A percentile compares a stretch with the other conserved stretches of the same genome.
phyloP scores from a whole-genome alignment of 495 filamentous ascomycete genomes.

The Annulohypoxylon nitens region DNA sequence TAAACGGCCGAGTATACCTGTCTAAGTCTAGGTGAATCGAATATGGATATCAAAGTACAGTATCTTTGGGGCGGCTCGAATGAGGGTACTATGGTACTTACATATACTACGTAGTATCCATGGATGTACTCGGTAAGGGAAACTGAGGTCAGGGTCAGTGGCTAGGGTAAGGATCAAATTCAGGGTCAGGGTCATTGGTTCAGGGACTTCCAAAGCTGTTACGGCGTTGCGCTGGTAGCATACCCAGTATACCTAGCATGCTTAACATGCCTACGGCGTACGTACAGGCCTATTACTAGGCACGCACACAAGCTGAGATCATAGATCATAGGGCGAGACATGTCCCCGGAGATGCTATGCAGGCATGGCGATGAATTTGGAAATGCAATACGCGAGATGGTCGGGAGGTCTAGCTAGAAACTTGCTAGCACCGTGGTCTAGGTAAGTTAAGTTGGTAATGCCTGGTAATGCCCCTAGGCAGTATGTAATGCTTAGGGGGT shows the following conservation, averaged over 20 bases:
- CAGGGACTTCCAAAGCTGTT: constrained; percentile 17
- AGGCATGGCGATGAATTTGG: constrained; percentile 26
- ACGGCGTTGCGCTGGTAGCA: constrained; percentile 42
- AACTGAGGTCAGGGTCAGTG: constrained; percentile 25
- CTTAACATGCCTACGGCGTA: neutral
- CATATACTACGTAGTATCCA: constrained; percentile 27
- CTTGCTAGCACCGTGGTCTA: constrained; percentile 10
- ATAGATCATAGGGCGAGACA: constrained; percentile 43
- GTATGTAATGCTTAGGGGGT: constrained; percentile 14
- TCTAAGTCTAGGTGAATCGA: constrained; percentile 27
- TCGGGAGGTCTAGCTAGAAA: constrained; percentile 20
- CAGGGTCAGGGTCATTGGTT: constrained; percentile 5
- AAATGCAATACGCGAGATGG: constrained; percentile 26
- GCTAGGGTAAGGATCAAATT: constrained; percentile 4
- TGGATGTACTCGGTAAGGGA: constrained; percentile 37
- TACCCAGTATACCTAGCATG: neutral
- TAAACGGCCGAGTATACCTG: constrained; percentile 40
- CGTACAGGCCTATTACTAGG: constrained; percentile 18
- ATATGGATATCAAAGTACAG: constrained; percentile 18
- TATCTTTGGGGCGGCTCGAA: constrained; percentile 33
- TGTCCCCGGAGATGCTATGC: constrained; percentile 26
- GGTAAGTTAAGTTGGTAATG: constrained; percentile 17
- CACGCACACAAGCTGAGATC: constrained; percentile 37
- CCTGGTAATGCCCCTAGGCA: neutral
- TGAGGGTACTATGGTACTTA: constrained; percentile 35